phyloP scores from a whole-genome alignment of 768 basidiomycete species.

The Pleurotus sapidus region DNA sequence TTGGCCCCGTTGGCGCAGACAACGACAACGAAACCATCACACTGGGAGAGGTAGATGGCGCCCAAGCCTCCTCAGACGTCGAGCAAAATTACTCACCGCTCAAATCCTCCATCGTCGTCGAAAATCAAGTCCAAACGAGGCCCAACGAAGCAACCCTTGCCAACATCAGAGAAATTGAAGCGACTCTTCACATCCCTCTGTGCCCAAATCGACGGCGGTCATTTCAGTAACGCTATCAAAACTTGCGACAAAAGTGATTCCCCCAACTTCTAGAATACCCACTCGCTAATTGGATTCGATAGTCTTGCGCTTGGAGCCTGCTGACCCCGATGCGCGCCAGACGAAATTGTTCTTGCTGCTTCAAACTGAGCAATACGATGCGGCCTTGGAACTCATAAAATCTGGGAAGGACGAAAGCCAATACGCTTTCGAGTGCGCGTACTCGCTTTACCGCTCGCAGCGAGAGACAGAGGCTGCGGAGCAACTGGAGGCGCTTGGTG shows the following conservation, averaged over 20 bases:
- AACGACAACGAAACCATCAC: too few species aligned
- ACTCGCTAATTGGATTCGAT: neutral
- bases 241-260: constrained; percentile 85
- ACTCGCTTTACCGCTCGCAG: constrained; percentile 84
- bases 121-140: constrained; percentile 19
- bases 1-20: too few species aligned
- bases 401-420: constrained; percentile 17
- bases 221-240: constrained; percentile 82
- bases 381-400: constrained; percentile 61
- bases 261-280: neutral
- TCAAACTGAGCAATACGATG: constrained; percentile 79
- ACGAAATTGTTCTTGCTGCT: constrained; percentile 87
- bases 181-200: constrained; percentile 75
- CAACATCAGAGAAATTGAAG: constrained; percentile 38
- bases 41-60: neutral
- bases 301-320: constrained; percentile 73
- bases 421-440: constrained; percentile 69
- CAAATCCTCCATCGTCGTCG: constrained; percentile 13
- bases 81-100: constrained; percentile 3
- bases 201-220: constrained; percentile 88
- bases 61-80: constrained; percentile 18
- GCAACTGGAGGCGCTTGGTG: constrained; percentile 48
- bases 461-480: constrained; percentile 64
- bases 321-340: constrained; percentile 69
- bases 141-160: constrained; percentile 27